Conservation (phyloP, 1,139 yeast species). For the Suhomyces atakaporum region DNA sequence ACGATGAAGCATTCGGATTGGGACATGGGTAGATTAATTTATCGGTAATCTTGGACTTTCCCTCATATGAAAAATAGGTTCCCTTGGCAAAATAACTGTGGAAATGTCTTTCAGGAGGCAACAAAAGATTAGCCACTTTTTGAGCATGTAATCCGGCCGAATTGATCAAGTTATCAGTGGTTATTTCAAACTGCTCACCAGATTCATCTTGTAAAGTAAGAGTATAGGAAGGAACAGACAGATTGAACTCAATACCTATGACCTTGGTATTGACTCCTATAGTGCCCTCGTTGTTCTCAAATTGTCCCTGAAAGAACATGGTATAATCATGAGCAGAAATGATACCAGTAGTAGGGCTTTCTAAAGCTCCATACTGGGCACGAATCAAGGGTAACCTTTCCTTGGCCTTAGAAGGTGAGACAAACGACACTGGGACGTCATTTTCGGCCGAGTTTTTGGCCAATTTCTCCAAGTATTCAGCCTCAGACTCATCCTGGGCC, state of each 20-base stretch:
- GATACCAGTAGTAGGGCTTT: constrained; percentile 87
- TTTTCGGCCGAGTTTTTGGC: constrained; percentile 50
- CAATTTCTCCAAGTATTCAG: constrained; percentile 56
- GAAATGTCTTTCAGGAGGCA: constrained; percentile 63
- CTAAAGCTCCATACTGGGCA: constrained; percentile 62
- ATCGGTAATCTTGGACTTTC: constrained; percentile 26
- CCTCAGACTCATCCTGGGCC: constrained; percentile 71
- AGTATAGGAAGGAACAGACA: constrained; percentile 24
- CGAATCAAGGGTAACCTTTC: constrained; percentile 62
- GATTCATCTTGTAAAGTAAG: constrained; percentile 34
- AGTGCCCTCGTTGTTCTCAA: constrained; percentile 62
- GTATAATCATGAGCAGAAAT: constrained; percentile 77
- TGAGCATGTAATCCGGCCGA: constrained; percentile 82
- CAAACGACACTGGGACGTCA: constrained; percentile 61
- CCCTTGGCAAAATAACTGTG: constrained; percentile 78
- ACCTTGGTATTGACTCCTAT: constrained; percentile 65
- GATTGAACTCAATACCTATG: constrained; percentile 36
- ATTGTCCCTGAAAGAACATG: constrained; percentile 55
- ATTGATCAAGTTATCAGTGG: constrained; percentile 64
- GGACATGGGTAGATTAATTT: constrained; percentile 79
- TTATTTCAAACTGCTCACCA: constrained; percentile 45
- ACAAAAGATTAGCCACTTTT: constrained; percentile 61
- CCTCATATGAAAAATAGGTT: constrained; percentile 59
- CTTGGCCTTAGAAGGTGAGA: constrained; percentile 46
- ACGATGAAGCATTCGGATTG: constrained; percentile 64